Conservation (phyloP, 805 yeast genomes). For the Saturnispora besseyi region DNA sequence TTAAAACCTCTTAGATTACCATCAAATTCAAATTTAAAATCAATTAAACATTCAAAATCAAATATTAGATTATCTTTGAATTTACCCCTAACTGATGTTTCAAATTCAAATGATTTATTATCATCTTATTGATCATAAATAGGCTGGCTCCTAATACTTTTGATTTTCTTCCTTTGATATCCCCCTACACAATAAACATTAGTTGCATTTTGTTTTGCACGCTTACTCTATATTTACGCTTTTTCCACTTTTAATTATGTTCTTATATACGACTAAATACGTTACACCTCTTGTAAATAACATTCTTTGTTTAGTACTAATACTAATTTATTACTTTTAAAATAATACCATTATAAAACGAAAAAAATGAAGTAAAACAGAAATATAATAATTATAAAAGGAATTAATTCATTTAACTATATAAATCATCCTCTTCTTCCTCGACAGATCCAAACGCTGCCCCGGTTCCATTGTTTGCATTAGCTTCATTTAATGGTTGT, state of each 20-base stretch:
- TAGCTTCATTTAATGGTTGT: conserved; percentile 22
- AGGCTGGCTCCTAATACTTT: background rate
- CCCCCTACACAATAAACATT: background rate
- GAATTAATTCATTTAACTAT: conserved; percentile 23
- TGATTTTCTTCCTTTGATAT: background rate
- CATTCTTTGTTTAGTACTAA: background rate
- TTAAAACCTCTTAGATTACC: conserved; percentile 13
- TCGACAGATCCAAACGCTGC: conserved; percentile 45
- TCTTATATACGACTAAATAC: background rate
- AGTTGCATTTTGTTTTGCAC: background rate
- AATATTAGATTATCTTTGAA: conserved; percentile 1
- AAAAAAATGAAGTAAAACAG: background rate
- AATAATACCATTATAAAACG: background rate
- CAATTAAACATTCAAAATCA: conserved; percentile 5
- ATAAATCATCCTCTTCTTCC: conserved; percentile 38
- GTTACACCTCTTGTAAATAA: background rate
- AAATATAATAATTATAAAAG: background rate
- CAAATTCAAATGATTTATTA: conserved; percentile 1
- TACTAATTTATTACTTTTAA: background rate
- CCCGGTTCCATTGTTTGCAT: conserved; percentile 25
- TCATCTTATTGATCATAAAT: background rate
- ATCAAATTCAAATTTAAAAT: conserved; percentile 2
- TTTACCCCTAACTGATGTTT: conserved; percentile 3
- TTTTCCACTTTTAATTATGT: background rate
- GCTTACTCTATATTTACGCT: background rate